A percentile compares a stretch with the other conserved stretches of the same genome.
phyloP scores from a whole-genome alignment of 768 basidiomycete species.

The Rhodotorula toruloides region DNA sequence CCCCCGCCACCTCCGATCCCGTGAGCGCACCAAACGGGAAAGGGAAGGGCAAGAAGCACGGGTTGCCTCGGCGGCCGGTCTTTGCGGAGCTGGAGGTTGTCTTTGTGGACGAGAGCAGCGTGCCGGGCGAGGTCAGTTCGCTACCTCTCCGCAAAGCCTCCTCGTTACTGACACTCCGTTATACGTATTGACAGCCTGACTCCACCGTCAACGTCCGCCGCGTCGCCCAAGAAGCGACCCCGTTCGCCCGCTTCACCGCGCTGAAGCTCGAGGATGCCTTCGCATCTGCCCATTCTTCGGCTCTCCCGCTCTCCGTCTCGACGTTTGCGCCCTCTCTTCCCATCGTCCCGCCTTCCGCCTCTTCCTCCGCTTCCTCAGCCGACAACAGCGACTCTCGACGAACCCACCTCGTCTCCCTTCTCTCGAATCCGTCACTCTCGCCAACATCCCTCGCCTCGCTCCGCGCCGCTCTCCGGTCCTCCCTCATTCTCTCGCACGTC shows the following conservation, averaged over 20 bases:
- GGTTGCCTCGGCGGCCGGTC: neutral
- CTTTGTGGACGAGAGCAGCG: constrained; percentile 24
- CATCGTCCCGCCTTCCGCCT: neutral
- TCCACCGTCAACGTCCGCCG: constrained; percentile 8
- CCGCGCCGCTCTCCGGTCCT: constrained; percentile 3
- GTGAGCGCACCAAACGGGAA: constrained; percentile 3
- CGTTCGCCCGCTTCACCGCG: constrained; percentile 4
- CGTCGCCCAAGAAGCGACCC: constrained; percentile 5
- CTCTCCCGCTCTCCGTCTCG: neutral
- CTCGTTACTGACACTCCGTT: neutral
- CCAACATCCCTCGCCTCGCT: neutral
- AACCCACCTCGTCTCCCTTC: neutral
- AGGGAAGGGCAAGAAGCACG: constrained; percentile 5
- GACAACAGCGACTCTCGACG: neutral
- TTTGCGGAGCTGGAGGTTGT: constrained; percentile 15
- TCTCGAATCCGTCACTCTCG: neutral
- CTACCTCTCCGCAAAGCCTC: neutral
- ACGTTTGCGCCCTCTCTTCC: constrained; percentile 1
- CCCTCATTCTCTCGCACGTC: constrained; percentile 16
- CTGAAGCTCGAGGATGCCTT: constrained; percentile 23
- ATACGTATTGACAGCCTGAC: neutral
- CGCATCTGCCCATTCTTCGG: neutral
- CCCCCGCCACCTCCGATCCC: neutral
- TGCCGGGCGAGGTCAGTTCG: constrained; percentile 8
- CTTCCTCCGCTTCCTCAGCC: neutral